phyloP scores from a whole-genome alignment of 179 eudicot species.

The Heliamphora pulchella region DNA sequence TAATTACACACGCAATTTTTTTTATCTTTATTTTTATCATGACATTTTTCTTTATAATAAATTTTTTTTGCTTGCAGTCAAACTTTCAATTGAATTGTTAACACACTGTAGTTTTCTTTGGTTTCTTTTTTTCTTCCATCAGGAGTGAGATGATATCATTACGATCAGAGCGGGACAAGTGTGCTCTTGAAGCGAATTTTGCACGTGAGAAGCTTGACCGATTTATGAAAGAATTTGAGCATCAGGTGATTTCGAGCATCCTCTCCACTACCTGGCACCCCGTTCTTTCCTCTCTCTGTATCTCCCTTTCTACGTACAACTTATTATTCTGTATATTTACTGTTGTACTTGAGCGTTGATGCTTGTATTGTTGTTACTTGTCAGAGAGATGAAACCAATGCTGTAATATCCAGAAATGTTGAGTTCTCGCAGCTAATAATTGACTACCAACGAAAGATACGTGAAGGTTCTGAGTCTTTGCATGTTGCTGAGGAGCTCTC shows the following conservation, averaged over 20 bases:
- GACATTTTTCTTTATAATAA: not conserved
- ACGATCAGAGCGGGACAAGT: constrained; percentile 78
- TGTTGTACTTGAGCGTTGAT: not conserved
- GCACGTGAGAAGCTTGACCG: constrained; percentile 66
- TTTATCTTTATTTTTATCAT: not conserved
- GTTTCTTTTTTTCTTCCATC: not conserved
- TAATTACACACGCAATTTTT: not conserved
- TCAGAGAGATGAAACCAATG: constrained; percentile 68
- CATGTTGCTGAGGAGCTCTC: constrained; percentile 63
- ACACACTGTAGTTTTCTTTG: no score
- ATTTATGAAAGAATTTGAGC: constrained; percentile 73
- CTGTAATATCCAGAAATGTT: constrained; percentile 62
- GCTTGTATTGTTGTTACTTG: not conserved
- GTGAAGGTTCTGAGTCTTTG: constrained; percentile 72
- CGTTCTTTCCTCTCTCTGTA: not conserved
- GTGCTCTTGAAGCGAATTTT: constrained; percentile 59
- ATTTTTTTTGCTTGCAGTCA: no score
- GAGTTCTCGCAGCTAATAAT: constrained; percentile 86
- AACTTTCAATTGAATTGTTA: no score
- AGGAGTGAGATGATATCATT: constrained; percentile 63
- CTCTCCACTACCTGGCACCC: not conserved
- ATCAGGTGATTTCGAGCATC: constrained; percentile 37
- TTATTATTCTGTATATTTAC: not conserved
- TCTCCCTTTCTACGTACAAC: not conserved
- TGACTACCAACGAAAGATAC: constrained; percentile 73